Conservation (phyloP, 2,329 filamentous ascomycete genomes). For the Alternaria gaisen region DNA sequence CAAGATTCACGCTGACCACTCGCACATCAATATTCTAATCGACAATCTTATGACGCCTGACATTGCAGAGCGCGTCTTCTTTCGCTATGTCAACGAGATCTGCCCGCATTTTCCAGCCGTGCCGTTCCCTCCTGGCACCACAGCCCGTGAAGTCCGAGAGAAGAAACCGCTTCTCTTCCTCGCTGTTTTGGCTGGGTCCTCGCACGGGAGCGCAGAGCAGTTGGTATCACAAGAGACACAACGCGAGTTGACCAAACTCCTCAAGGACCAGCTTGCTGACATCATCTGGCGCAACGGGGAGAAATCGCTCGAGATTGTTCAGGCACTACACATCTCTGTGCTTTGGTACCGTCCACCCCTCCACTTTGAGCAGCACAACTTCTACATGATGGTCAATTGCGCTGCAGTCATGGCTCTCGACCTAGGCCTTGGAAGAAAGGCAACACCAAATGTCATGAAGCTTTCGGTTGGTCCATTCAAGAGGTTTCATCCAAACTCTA, state of each 20-base stretch:
- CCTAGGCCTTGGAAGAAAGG: slow-evolving; percentile 74
- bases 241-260: slow-evolving; percentile 69
- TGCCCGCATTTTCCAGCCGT: slow-evolving; percentile 66
- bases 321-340: slow-evolving; percentile 77
- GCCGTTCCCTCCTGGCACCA: slow-evolving; percentile 63
- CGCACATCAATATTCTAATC: slow-evolving; percentile 50
- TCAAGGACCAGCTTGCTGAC: slow-evolving; percentile 77
- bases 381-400: slow-evolving; percentile 86
- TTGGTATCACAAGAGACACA: slow-evolving; percentile 65
- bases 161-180: slow-evolving; percentile 69
- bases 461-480: slow-evolving; percentile 46
- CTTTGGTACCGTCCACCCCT: slow-evolving; percentile 88
- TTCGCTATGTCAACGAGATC: slow-evolving; percentile 64
- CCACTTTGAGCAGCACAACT: slow-evolving; percentile 85
- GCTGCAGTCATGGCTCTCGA: slow-evolving; percentile 85
- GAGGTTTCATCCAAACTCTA: slow-evolving; percentile 55
- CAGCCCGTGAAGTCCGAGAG: slow-evolving; percentile 63
- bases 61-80: slow-evolving; percentile 64
- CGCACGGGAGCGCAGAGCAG: slow-evolving; percentile 55
- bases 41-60: slow-evolving; percentile 61
- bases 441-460: slow-evolving; percentile 53
- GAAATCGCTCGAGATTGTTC: slow-evolving; percentile 84
- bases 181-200: slow-evolving; percentile 64
- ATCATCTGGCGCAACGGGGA: slow-evolving; percentile 77
- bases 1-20: slow-evolving; percentile 45